Base-by-base conservation (phyloP, 768 basidiomycete species). In the Nidula microcarpa region DNA sequence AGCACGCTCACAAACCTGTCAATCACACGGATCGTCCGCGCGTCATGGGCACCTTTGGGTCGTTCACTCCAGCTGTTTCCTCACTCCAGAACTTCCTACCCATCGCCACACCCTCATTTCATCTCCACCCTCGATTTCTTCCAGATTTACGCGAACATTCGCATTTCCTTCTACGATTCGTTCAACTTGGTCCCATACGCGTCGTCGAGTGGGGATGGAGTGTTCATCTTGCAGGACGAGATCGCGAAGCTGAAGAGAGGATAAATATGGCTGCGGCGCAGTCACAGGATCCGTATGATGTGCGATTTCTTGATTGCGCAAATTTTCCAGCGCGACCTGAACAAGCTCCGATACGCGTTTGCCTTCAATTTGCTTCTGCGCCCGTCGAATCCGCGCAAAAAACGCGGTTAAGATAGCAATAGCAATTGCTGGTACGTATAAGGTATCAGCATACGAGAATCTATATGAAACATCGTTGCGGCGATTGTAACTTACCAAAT, bases 41-140 rank as follows among this genome's bases (percentile, higher is more conserved):
- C 6, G 39, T 35, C 14, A 50, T 39, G 37, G 8, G 9, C 37
- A 50, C 33, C 33, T 10, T 39, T 10, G n/a, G 30, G 35, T 50
- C 30, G 6, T 23, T 57, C 55, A 33, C 50, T 37, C 39, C 18
- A 41, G 30, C 44, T 41, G 39, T 57, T 53, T 46, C 59, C 58
- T 50, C n/a, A 36, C 49, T 41, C 71, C 68, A 53, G 69, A 66
- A 55, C 67, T 74, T 58, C 93, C 93, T 33, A 92, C 82, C 94
- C 94, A 96, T 53, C 87, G 74, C 94, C 94, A 96, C 52, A 93
- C 93, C 58, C 91, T 82, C 70, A 86, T 78, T 71, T 93, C 91
- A 68, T 95, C 92, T 9, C 94, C 93, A 58, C 87, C 87, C 55
- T 76, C 77, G 46, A 90, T 80, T 67, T 96, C 94, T 68, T 90